A percentile compares a stretch with the other conserved stretches of the same genome.
phyloP scores from a whole-genome alignment of 768 basidiomycete species.

The Coprinellus micaceus region DNA sequence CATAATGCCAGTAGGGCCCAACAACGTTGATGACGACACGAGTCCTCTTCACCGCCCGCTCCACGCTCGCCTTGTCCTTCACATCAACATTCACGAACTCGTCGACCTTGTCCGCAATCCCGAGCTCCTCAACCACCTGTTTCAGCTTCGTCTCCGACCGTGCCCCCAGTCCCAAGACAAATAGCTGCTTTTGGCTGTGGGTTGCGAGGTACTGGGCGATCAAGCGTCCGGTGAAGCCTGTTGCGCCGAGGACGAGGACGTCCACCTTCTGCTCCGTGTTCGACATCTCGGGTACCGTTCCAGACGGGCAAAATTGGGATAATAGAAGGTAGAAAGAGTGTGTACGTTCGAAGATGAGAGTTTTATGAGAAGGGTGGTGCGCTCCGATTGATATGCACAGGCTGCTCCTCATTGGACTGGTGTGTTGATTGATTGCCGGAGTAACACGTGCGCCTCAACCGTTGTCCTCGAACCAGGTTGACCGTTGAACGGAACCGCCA shows the following conservation, averaged over 20 bases:
- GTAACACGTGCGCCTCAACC: no score
- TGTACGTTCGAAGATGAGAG: no score
- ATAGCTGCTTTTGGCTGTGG: constrained; percentile 56
- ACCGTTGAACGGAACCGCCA: no score
- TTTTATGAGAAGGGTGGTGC: no score
- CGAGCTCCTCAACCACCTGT: constrained; percentile 43
- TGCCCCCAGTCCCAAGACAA: constrained; percentile 68
- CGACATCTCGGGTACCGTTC: no score
- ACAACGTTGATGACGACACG: constrained; percentile 74
- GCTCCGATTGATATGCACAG: no score
- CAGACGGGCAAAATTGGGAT: no score
- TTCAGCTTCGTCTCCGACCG: constrained; percentile 64
- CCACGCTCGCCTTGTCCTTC: constrained; percentile 47
- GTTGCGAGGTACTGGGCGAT: constrained; percentile 61
- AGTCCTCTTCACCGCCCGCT: constrained; percentile 50
- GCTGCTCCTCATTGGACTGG: no score
- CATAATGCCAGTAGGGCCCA: constrained; percentile 71
- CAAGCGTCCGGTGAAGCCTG: constrained; percentile 72
- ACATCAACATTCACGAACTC: constrained; percentile 57
- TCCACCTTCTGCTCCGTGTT: constrained; percentile 33
- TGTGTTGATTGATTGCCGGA: no score
- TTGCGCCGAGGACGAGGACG: constrained; percentile 71
- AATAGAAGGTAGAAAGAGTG: no score
- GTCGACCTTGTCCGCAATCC: constrained; percentile 36
- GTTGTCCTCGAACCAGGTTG: no score